phyloP scores from a whole-genome alignment of 495 filamentous ascomycete species.

The Penicillium lividum region DNA sequence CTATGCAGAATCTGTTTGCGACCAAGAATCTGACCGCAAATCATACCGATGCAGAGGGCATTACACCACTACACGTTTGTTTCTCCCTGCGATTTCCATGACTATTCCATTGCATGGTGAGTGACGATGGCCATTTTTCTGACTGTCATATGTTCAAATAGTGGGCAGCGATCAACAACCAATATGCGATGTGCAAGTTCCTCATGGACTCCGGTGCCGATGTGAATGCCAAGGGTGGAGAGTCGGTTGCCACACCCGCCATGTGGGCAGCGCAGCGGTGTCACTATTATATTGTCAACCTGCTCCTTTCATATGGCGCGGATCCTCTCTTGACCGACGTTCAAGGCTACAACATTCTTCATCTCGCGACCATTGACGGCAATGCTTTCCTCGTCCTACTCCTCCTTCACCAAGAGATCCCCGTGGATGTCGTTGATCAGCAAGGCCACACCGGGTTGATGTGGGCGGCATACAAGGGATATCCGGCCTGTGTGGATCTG shows the following conservation, averaged over 20 bases:
- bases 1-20: conserved; percentile 86
- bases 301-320: conserved; percentile 83
- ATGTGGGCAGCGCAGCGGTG: conserved; percentile 97
- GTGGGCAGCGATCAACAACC: conserved; percentile 99
- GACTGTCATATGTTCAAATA: conserved; percentile 36
- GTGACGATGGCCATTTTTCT: neutral
- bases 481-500: conserved; percentile 83
- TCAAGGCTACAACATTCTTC: conserved; percentile 95
- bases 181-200: conserved; percentile 93
- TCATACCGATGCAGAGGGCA: conserved; percentile 85
- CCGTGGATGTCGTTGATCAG: conserved; percentile 84
- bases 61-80: conserved; percentile 91
- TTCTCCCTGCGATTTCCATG: neutral
- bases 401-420: conserved; percentile 86
- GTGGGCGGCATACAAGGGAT: conserved; percentile 99
- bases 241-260: conserved; percentile 87
- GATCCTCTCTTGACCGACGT: conserved; percentile 86
- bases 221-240: conserved; percentile 92
- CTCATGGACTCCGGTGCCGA: conserved; percentile 86
- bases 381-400: conserved; percentile 92
- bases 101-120: neutral
- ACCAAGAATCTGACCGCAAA: conserved; percentile 75
- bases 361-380: conserved; percentile 95
- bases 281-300: conserved; percentile 80
- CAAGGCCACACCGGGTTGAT: conserved; percentile 91